These are phyloP conservation scores for Cryptococcus sp. DNA, from an alignment of 1,284 basidiomycete genomes.

Conservation along the genomic window DNA sequence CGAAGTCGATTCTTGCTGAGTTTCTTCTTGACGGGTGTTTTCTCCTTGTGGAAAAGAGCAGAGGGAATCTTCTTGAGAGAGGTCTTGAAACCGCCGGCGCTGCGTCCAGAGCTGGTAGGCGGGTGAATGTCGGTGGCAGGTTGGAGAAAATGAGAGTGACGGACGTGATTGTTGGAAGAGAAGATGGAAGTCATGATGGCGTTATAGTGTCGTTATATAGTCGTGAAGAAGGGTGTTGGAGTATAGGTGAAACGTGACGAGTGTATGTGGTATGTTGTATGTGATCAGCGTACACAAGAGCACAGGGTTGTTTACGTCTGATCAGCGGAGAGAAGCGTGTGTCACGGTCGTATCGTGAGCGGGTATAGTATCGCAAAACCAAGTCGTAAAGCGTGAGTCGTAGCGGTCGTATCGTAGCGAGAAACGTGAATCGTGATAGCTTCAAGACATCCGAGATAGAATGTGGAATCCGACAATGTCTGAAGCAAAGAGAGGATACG, in stretches of 20 bases:
- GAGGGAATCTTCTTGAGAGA: slow-evolving; percentile 43
- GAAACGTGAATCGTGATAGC: background rate
- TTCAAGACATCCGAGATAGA: background rate
- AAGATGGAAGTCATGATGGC: slow-evolving; percentile 8
- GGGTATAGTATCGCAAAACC: background rate
- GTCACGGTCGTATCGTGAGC: background rate
- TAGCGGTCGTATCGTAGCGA: background rate
- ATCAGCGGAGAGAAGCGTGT: background rate
- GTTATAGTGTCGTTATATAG: slow-evolving; percentile 6
- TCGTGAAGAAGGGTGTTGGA: background rate
- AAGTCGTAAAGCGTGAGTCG: background rate
- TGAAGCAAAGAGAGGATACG: too few relatives aligned
- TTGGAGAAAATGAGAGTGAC: slow-evolving; percentile 20
- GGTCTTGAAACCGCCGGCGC: slow-evolving; percentile 14
- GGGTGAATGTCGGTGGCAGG: slow-evolving; percentile 2
- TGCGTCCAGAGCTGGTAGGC: slow-evolving; percentile 7
- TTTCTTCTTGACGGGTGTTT: slow-evolving; percentile 18
- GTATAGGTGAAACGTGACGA: background rate
- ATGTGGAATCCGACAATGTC: background rate
- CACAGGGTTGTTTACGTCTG: too few relatives aligned
- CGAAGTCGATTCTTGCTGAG: slow-evolving; percentile 5
- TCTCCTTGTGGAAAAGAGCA: slow-evolving; percentile 32
- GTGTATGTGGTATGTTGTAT: background rate
- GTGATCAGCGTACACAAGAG: too few relatives aligned
- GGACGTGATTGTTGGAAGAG: slow-evolving; percentile 17